Evolutionary conservation across 768 basidiomycete genomes (phyloP).

Genomic region (Amyloporia xantha): DNA sequence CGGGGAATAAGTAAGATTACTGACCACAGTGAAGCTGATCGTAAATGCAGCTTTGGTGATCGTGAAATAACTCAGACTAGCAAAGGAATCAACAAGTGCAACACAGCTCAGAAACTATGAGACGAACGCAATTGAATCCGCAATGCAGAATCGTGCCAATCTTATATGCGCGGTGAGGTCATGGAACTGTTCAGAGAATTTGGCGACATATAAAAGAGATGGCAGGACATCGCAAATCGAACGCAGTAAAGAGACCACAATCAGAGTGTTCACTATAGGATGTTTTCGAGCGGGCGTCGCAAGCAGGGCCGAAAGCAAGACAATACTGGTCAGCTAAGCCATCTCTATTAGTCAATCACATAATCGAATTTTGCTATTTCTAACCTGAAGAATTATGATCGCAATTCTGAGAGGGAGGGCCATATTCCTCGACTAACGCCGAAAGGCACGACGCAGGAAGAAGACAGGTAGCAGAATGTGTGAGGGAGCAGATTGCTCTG

Average conservation of each 20-base stretch:
- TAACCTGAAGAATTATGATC: constrained; percentile 17
- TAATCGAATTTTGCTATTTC: too few species aligned
- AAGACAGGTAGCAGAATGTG: too few species aligned
- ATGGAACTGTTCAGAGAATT: background rate
- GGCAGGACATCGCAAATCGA: constrained; percentile 13
- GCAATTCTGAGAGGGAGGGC: constrained; percentile 4
- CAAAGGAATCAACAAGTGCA: background rate
- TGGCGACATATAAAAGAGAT: constrained; percentile 6
- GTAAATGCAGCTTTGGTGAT: constrained; percentile 18
- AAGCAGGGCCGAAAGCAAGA: constrained; percentile 10
- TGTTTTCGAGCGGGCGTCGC: constrained; percentile 18
- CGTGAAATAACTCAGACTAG: constrained; percentile 15
- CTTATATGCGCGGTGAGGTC: background rate
- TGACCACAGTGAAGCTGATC: constrained; percentile 19
- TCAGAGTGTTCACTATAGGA: constrained; percentile 16
- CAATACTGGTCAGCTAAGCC: constrained; percentile 7
- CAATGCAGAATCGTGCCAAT: constrained; percentile 12
- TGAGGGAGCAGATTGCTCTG: too few species aligned
- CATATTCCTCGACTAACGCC: background rate
- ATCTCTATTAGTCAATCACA: too few species aligned
- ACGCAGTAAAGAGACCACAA: constrained; percentile 13
- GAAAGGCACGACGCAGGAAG: too few species aligned
- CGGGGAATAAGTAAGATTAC: background rate
- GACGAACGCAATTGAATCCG: constrained; percentile 14
- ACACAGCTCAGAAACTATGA: background rate